Base-by-base conservation (phyloP, 2,329 filamentous ascomycete genomes). In the Orbilia ellipsospora region DNA sequence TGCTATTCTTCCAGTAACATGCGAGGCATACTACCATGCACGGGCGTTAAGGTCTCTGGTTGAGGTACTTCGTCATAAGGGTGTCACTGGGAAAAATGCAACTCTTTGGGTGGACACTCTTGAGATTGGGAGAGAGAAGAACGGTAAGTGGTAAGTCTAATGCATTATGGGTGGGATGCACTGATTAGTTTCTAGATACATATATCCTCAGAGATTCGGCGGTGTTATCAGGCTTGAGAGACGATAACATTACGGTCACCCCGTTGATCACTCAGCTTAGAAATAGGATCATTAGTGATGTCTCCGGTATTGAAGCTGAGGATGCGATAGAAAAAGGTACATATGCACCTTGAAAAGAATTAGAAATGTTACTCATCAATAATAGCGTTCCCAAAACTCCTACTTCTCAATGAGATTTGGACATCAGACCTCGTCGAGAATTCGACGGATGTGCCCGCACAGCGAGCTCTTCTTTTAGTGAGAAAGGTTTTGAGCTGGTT, bases 391-490 rank as follows among this genome's bases (percentile, higher is more conserved):
- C 80, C 83, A 0, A 80, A 82, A 10, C 81, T 90, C 1, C 84
- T 87, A 1, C 82, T 90, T 0, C 82, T 90, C 3, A 86, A 88
- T 16, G 82, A 86, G 8, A 68, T 78, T 1, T 64, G 79, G 44
- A 79, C 78, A 15, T 77, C 73, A 1, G 78, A 77, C n/a, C 77
- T 66, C 16, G 78, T 77, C 18, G 78, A 79, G 16, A 78, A 78
- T 31, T 44, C 65, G 1, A 66, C 64, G 1, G 61, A 77, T 51
- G 36, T 80, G n/a, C 77, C 77, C 10, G 55, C 74, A 4, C 78
- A 79, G 44, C 50, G 78, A 28, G 69, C 55, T 10, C 74, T 80
- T 12, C 72, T 79, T 26, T 63, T 80, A 7, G 56, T 80, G 10
- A 78, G 77, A 36, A 77, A 78, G 54, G 65, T 79, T 42, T 73